Percentiles rank a stretch among this genome's conserved stretches.
Conservation (phyloP, 352 stramenopile genomes). For the Globisporangium cystogenes region DNA sequence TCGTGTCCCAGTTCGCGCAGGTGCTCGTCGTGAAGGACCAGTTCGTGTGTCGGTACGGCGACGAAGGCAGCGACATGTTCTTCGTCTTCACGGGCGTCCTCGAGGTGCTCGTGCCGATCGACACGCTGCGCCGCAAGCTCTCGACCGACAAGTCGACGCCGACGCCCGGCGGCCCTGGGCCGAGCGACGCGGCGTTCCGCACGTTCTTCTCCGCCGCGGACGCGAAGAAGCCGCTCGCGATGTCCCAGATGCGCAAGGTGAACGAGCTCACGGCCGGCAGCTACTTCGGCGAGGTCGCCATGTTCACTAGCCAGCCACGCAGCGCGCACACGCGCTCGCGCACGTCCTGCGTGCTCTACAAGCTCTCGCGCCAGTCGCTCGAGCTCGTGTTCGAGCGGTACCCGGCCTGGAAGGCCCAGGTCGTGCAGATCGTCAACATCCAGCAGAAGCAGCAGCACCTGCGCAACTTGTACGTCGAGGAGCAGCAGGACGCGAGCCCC, state of each 20-base stretch:
- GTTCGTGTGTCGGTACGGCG: slow-evolving; percentile 46
- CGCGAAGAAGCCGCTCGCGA: no score
- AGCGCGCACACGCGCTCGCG: slow-evolving; percentile 58
- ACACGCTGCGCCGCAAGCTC: background rate
- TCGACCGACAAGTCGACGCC: no score
- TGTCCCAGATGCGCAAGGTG: no score
- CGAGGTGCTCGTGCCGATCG: slow-evolving; percentile 37
- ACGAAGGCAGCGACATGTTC: slow-evolving; percentile 63
- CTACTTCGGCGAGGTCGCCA: slow-evolving; percentile 52
- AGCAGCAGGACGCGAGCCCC: no score
- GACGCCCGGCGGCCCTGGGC: no score
- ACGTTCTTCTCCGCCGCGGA: no score
- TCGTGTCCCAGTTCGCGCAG: slow-evolving; percentile 52
- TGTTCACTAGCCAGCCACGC: slow-evolving; percentile 49
- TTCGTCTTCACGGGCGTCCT: slow-evolving; percentile 58
- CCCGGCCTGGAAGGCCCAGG: slow-evolving; percentile 56
- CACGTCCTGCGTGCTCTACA: slow-evolving; percentile 58
- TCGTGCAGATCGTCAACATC: slow-evolving; percentile 56
- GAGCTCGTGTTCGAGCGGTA: slow-evolving; percentile 59
- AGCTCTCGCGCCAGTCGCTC: slow-evolving; percentile 42
- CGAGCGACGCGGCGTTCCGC: no score
- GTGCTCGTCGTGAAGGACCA: slow-evolving; percentile 48
- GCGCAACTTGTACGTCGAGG: no score
- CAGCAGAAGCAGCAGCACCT: slow-evolving; percentile 59
- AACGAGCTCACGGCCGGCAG: slow-evolving; percentile 51